Evolutionary conservation across 1,139 yeast genomes (phyloP), one percentile per base, ranked within the genome.

Genomic region (Pichia inconspicua): DNA sequence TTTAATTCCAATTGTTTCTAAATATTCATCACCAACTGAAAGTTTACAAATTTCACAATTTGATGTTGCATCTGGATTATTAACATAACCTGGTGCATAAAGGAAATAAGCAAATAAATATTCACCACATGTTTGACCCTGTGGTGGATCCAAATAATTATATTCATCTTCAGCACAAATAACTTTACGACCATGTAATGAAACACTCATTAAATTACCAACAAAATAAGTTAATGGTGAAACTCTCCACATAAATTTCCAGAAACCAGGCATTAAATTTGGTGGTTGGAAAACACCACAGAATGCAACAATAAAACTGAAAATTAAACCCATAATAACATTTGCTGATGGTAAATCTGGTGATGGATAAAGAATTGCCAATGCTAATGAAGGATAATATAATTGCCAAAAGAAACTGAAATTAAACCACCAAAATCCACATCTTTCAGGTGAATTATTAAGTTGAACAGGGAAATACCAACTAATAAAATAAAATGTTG

Each of bases 211-310:
- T 58, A 82, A 65, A 41, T 80, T 80, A 45, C 77, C 78, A 51
- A 82, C 72, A 56, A 79, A 70, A 57, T 82, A 84, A 0, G 87
- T 80, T 62, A 78, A 75, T 22, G 92, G 90, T 8, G 84, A 77
- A 2, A 75, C 73, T 58, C 81, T 75, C 69, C 81, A 77, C 85
- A 84, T 80, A 68, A 84, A 86, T 31, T 48, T 51, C 82, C 82
- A 83, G 65, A 84, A 82, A 1, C 83, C 82, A 9, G 84, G 84
- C 78, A 80, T 73, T 43, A 74, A 66, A 1, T 57, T 44, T 10
- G 66, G 68, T 8, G 82, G 82, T 60, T 79, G 84, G 44, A 78
- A 74, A 53, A 81, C 81, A 61, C 87, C 87, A 58, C 81, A 74
- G 65, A 80, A 79, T 8, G 74, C 67, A 50, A 80, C 68, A 61